phyloP scores from a whole-genome alignment of 2,329 filamentous ascomycete genomes.

The Massarina eburnea region DNA sequence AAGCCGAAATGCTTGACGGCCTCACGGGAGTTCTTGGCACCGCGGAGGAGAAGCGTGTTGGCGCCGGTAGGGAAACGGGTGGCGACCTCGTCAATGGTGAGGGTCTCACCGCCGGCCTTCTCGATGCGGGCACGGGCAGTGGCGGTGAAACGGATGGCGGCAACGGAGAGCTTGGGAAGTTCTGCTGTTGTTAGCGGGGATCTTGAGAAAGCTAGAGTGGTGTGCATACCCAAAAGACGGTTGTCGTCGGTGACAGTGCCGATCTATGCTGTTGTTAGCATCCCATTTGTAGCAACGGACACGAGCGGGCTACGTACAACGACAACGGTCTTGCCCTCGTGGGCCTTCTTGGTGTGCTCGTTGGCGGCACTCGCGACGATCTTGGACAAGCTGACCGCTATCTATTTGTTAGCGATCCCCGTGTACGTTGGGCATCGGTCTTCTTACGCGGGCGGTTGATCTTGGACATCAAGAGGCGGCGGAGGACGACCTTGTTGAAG shows the following conservation, averaged over 20 bases:
- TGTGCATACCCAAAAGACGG: slow-evolving; percentile 52
- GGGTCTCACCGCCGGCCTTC: slow-evolving; percentile 89
- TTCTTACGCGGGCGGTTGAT: slow-evolving; percentile 73
- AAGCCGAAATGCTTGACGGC: slow-evolving; percentile 99
- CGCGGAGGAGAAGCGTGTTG: slow-evolving; percentile 96
- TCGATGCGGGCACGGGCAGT: slow-evolving; percentile 91
- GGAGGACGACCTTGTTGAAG: slow-evolving; percentile 99
- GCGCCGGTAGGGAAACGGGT: slow-evolving; percentile 91
- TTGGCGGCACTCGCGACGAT: slow-evolving; percentile 67
- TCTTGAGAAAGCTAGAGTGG: background rate
- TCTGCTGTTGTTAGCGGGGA: slow-evolving; percentile 59
- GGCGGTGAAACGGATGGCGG: slow-evolving; percentile 93
- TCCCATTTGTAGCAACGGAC: background rate
- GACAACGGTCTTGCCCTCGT: slow-evolving; percentile 82
- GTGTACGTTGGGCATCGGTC: slow-evolving; percentile 2
- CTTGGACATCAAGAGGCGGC: slow-evolving; percentile 96
- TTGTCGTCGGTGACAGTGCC: slow-evolving; percentile 98
- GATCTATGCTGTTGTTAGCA: slow-evolving; percentile 46
- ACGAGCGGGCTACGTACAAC: slow-evolving; percentile 51
- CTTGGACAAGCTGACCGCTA: slow-evolving; percentile 84
- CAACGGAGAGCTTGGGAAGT: slow-evolving; percentile 89
- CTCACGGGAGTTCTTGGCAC: slow-evolving; percentile 97
- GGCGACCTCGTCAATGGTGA: slow-evolving; percentile 97
- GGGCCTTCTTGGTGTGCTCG: slow-evolving; percentile 53
- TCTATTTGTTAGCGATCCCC: slow-evolving; percentile 18